Conservation (phyloP, 371 early-diverging fungal species). For the Actinomortierella wolfii region DNA sequence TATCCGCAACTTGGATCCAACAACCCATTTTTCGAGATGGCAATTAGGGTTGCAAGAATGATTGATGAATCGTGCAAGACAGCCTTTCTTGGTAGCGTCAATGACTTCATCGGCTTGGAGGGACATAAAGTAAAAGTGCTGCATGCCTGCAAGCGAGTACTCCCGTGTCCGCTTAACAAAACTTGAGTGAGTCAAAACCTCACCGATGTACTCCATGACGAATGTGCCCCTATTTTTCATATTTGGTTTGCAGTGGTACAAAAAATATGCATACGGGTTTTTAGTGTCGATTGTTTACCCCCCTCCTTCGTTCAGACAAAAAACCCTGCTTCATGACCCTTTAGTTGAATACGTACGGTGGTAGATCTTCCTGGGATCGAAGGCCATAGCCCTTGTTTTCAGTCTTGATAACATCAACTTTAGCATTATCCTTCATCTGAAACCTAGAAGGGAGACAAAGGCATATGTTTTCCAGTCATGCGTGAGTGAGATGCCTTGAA, state of each 20-base stretch:
- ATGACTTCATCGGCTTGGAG: slow-evolving; percentile 90
- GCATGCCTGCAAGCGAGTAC: slow-evolving; percentile 78
- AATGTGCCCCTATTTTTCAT: slow-evolving; percentile 56
- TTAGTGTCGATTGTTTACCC: background rate
- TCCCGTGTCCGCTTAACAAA: slow-evolving; percentile 83
- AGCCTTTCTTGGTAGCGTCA: slow-evolving; percentile 93
- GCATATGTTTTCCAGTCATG: slow-evolving; percentile 4
- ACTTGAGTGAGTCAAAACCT: slow-evolving; percentile 79
- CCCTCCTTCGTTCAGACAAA: background rate
- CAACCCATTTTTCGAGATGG: slow-evolving; percentile 87
- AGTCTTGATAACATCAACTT: slow-evolving; percentile 85
- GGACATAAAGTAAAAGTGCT: slow-evolving; percentile 98
- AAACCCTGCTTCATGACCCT: background rate
- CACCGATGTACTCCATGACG: slow-evolving; percentile 97
- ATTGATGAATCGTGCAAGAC: slow-evolving; percentile 91
- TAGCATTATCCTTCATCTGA: slow-evolving; percentile 80
- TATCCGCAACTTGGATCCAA: slow-evolving; percentile 76
- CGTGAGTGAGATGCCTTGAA: background rate
- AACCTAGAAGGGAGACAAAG: slow-evolving; percentile 60
- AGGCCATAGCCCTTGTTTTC: slow-evolving; percentile 94
- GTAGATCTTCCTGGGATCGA: slow-evolving; percentile 68
- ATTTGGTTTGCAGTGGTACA: background rate
- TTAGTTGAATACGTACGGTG: slow-evolving; percentile 52
- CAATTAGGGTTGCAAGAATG: slow-evolving; percentile 95
- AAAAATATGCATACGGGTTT: background rate